Conservation (phyloP, 805 yeast species). For the Cyberlindnera bimundalis region DNA sequence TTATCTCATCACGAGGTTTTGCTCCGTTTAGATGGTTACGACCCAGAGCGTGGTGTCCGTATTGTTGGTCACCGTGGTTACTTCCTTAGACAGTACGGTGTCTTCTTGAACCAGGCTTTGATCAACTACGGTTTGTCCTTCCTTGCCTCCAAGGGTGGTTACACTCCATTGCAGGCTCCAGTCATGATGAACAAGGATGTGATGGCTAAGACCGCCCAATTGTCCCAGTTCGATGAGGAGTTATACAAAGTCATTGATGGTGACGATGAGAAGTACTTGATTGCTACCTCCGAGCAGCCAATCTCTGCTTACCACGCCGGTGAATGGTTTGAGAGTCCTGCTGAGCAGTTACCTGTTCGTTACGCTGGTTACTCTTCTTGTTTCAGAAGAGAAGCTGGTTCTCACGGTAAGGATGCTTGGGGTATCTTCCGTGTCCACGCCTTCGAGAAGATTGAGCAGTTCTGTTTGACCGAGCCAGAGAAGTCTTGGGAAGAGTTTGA, state of each 20-base stretch:
- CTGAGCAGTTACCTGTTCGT: conserved; percentile 92
- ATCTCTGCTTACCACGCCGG: conserved; percentile 95
- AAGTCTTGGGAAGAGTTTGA: conserved; percentile 98
- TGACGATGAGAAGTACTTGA: conserved; percentile 93
- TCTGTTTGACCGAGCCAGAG: conserved; percentile 93
- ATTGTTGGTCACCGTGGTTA: conserved; percentile 98
- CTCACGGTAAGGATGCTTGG: conserved; percentile 99
- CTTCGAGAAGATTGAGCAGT: conserved; percentile 97
- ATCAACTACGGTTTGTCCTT: conserved; percentile 92
- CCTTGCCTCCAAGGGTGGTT: conserved; percentile 73
- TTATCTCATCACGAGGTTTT: conserved; percentile 95
- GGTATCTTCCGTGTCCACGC: conserved; percentile 99
- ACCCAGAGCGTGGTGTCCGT: conserved; percentile 97
- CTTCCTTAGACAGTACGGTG: conserved; percentile 93
- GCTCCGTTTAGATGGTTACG: conserved; percentile 94
- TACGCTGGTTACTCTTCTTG: conserved; percentile 98
- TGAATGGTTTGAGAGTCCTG: conserved; percentile 98
- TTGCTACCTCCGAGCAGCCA: conserved; percentile 99
- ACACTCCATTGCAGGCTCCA: conserved; percentile 94
- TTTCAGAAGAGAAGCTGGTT: conserved; percentile 99
- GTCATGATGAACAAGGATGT: conserved; percentile 99
- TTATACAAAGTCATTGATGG: conserved; percentile 96
- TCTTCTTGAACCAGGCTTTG: conserved; percentile 94
- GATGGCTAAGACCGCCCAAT: conserved; percentile 99
- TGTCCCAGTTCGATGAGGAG: conserved; percentile 97